Evolutionary conservation across 108 stramenopile species (phyloP), one percentile per base, ranked within the genome.

Genomic region (Nitzschia inconspicua): DNA sequence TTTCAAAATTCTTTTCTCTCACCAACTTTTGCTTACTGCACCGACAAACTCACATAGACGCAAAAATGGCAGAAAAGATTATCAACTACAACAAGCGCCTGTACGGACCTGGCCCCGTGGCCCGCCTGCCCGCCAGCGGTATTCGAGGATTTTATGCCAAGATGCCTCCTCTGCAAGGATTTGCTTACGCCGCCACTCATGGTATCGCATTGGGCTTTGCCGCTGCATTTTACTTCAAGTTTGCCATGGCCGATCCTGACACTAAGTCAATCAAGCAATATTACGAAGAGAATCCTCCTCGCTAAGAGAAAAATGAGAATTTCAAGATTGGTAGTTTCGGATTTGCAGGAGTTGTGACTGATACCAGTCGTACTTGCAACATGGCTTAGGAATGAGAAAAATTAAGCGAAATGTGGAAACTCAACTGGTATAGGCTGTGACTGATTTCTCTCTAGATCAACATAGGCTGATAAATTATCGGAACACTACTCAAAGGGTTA

Each of bases 261-360:
- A 74, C 75, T 36, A 66, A 72, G 40, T 54, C 41, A 39, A 73
- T 85, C 58, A 80, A 87, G 56, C 70, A 83, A 44, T 91, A 91
- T 63, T 91, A 91, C 78, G 79, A 79, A 60, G 86, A 85, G 74
- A 91, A 91, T 52, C 90, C 90, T 60, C 84, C 86, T 44, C 83
- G 84, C 47, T 91, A 82, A 72, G 31, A n/a, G n/a, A n/a, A n/a
- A n/a, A n/a, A n/a, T n/a, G n/a, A n/a, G 11, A 39, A 39, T 39
- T 14, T 11, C 14, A 14, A 14, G n/a, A n/a, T n/a, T n/a, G n/a
- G n/a, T n/a, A n/a, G n/a, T n/a, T n/a, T n/a, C n/a, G n/a, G n/a
- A n/a, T n/a, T n/a, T n/a, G n/a, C n/a, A n/a, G n/a, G n/a, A n/a
- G n/a, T n/a, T n/a, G n/a, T n/a, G n/a, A n/a, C n/a, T n/a, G n/a